phyloP scores from a whole-genome alignment of 1,284 basidiomycete genomes.

The Cutaneotrichosporon curvatum region DNA sequence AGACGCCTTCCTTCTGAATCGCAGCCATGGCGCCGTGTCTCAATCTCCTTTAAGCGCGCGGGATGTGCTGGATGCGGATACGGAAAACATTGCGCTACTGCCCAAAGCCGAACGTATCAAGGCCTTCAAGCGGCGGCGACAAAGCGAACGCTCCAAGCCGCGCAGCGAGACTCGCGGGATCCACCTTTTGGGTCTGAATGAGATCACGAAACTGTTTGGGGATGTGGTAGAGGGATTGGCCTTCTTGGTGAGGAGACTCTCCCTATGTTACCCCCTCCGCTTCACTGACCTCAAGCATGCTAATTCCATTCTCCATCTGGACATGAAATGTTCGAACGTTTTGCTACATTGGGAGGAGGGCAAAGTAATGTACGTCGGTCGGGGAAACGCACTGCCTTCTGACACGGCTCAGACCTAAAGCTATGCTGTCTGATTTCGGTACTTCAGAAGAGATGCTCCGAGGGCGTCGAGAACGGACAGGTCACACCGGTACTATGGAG shows the following conservation, averaged over 20 bases:
- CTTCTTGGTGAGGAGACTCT: constrained; percentile 71
- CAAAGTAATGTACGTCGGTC: constrained; percentile 53
- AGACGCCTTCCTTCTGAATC: constrained; percentile 74
- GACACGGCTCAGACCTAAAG: constrained; percentile 48
- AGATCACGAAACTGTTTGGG: constrained; percentile 65
- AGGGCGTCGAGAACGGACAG: constrained; percentile 60
- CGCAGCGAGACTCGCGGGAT: constrained; percentile 53
- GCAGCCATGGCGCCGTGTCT: constrained; percentile 35
- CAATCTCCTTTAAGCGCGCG: constrained; percentile 20
- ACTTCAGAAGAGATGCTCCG: constrained; percentile 83
- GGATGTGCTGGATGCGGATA: constrained; percentile 29
- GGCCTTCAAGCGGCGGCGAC: constrained; percentile 44
- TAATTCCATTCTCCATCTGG: constrained; percentile 79
- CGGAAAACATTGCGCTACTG: constrained; percentile 51
- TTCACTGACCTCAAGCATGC: constrained; percentile 56
- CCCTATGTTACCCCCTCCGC: too few relatives aligned
- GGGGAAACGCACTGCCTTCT: neutral
- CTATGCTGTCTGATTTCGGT: constrained; percentile 89
- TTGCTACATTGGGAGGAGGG: constrained; percentile 86
- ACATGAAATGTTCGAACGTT: constrained; percentile 88
- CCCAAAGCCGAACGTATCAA: constrained; percentile 55
- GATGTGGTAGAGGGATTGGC: constrained; percentile 71
- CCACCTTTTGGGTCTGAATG: constrained; percentile 70
- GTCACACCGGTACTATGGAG: constrained; percentile 86
- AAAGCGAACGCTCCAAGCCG: constrained; percentile 24